phyloP scores from a whole-genome alignment of 2,329 filamentous ascomycete genomes.

The Zalaria obscura region DNA sequence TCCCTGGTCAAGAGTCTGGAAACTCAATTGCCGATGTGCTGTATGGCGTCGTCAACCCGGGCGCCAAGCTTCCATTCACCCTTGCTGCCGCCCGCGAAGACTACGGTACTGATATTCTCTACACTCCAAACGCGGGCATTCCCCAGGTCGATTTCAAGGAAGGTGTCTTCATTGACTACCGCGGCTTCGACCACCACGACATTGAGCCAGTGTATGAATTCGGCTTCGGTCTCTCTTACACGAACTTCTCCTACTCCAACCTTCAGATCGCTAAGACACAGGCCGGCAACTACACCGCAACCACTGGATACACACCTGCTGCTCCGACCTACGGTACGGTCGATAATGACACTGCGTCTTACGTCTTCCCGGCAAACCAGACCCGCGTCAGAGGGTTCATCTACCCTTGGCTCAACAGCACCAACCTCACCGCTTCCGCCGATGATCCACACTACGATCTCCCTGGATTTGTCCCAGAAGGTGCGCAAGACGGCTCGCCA shows the following conservation, averaged over 20 bases:
- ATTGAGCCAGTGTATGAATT: conserved; percentile 61
- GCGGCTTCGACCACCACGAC: conserved; percentile 51
- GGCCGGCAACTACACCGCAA: conserved; percentile 41
- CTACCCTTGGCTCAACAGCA: conserved; percentile 55
- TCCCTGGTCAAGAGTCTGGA: conserved; percentile 69
- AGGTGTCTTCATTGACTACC: conserved; percentile 66
- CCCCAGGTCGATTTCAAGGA: conserved; percentile 60
- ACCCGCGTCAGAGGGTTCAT: conserved; percentile 40
- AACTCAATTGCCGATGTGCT: conserved; percentile 63
- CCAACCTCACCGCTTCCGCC: conserved; percentile 41
- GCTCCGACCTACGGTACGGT: conserved; percentile 46
- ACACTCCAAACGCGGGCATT: conserved; percentile 51
- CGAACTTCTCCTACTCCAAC: conserved; percentile 56
- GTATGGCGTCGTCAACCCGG: conserved; percentile 62
- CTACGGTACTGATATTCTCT: conserved; percentile 51
- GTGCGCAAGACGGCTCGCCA: conserved; percentile 39
- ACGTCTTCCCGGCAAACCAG: conserved; percentile 51
- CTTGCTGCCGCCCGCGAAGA: conserved; percentile 52
- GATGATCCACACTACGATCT: conserved; percentile 45
- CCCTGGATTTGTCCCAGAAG: conserved; percentile 44
- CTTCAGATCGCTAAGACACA: conserved; percentile 36
- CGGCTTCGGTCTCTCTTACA: conserved; percentile 64
- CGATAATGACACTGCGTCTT: conserved; percentile 31
- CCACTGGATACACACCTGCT: conserved; percentile 42
- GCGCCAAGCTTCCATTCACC: conserved; percentile 63